phyloP scores from a whole-genome alignment of 179 eudicot genomes.

The Silene noctiflora region DNA sequence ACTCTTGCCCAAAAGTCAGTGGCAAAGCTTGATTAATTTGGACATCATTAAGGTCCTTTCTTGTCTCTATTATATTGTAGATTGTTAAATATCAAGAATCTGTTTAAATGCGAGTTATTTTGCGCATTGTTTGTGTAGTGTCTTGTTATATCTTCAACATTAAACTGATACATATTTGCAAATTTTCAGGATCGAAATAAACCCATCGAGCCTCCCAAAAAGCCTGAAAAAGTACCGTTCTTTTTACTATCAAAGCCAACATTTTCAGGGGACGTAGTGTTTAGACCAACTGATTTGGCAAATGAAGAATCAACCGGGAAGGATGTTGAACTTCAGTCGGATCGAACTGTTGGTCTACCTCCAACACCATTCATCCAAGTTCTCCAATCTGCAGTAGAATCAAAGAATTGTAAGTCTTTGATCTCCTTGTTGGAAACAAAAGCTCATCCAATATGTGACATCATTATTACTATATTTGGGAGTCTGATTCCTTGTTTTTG shows the following conservation, averaged over 20 bases:
- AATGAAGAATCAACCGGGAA: constrained; percentile 40
- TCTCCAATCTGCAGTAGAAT: constrained; percentile 61
- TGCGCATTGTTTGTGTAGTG: neutral
- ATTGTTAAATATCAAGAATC: neutral
- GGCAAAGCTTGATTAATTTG: constrained; percentile 97
- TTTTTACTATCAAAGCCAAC: constrained; percentile 87
- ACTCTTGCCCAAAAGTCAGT: constrained; percentile 89
- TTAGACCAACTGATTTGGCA: constrained; percentile 45
- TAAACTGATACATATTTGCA: constrained; percentile 12
- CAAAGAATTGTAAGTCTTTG: constrained; percentile 56
- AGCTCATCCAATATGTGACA: neutral
- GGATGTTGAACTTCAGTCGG: constrained; percentile 22
- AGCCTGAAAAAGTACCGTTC: constrained; percentile 93
- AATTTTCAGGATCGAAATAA: constrained; percentile 73
- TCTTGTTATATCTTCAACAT: constrained; percentile 9
- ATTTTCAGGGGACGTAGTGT: constrained; percentile 80
- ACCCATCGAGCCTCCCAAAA: constrained; percentile 94
- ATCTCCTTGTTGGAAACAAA: neutral
- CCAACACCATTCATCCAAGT: constrained; percentile 56
- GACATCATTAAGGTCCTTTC: constrained; percentile 79
- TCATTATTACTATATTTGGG: neutral
- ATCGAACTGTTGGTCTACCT: constrained; percentile 29
- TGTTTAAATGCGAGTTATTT: neutral
- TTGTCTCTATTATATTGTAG: constrained; percentile 9
- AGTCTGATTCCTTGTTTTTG: neutral